Conservation (phyloP, 208 protist genomes). For the Leishmania tarentolae region DNA sequence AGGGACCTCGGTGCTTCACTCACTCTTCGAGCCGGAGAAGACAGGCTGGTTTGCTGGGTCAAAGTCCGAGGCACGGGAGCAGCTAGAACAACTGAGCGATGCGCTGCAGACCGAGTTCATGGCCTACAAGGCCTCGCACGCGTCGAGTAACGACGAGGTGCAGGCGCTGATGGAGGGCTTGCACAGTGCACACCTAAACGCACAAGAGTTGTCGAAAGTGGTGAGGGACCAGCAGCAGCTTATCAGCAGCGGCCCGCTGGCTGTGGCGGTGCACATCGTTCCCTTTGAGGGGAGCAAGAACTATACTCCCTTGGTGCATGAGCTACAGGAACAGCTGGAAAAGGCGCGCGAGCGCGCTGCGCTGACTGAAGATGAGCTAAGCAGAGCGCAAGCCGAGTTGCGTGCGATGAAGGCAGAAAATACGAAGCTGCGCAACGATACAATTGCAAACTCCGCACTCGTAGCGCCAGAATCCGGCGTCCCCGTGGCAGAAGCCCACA, state of each 20-base stretch:
- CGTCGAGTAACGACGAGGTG: conserved; percentile 85
- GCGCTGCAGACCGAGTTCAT: conserved; percentile 77
- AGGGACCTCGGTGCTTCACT: conserved; percentile 57
- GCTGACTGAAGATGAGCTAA: conserved; percentile 21
- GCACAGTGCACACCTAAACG: conserved; percentile 61
- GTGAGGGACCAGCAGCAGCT: conserved; percentile 70
- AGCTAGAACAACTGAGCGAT: conserved; percentile 66
- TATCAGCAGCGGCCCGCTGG: conserved; percentile 47
- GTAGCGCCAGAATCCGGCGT: conserved; percentile 3
- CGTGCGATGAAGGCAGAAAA: conserved; percentile 24
- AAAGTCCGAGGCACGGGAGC: conserved; percentile 60
- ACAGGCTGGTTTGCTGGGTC: conserved; percentile 80
- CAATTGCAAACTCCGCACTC: background rate
- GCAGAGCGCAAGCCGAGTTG: conserved; percentile 22
- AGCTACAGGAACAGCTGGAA: conserved; percentile 52
- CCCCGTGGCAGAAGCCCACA: background rate
- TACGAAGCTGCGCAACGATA: conserved; percentile 20
- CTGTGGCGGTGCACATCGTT: conserved; percentile 49
- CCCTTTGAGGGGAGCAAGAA: conserved; percentile 27
- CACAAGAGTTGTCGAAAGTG: conserved; percentile 53
- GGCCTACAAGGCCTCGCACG: conserved; percentile 70
- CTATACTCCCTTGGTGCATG: conserved; percentile 26
- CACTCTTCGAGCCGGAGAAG: conserved; percentile 81
- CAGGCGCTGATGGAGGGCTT: conserved; percentile 66
- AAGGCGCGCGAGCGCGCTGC: conserved; percentile 31